Conservation (phyloP, 164 flowering plant species). For the Akebia trifoliata region DNA sequence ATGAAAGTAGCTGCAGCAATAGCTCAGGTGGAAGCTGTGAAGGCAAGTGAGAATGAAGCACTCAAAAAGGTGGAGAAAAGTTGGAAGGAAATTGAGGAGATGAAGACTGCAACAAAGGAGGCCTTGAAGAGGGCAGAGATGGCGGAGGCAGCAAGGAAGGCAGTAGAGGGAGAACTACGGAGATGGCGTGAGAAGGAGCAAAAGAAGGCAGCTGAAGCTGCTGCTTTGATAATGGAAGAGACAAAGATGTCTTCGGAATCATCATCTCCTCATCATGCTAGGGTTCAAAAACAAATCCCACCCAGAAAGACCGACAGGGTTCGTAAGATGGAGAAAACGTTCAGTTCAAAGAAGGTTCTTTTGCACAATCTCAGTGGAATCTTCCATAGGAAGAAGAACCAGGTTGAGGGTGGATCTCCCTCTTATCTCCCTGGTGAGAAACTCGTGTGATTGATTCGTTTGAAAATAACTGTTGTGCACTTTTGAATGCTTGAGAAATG, state of each 20-base stretch:
- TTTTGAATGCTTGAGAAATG: too few species aligned
- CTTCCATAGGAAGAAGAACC: conserved; percentile 61
- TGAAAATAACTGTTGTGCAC: too few species aligned
- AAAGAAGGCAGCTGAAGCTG: conserved; percentile 77
- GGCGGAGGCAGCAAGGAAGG: conserved; percentile 86
- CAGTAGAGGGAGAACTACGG: conserved; percentile 64
- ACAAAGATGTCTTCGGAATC: conserved; percentile 31
- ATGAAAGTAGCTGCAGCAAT: conserved; percentile 89
- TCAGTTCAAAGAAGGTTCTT: conserved; percentile 49
- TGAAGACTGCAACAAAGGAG: conserved; percentile 55
- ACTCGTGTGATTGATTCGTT: too few species aligned
- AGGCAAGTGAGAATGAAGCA: conserved; percentile 81
- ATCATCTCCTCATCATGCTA: conserved; percentile 40
- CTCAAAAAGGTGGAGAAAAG: conserved; percentile 56
- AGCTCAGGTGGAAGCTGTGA: conserved; percentile 89
- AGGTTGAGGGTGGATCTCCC: conserved; percentile 52
- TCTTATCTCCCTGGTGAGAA: conserved; percentile 71
- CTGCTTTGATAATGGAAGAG: conserved; percentile 52
- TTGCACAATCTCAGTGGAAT: conserved; percentile 61
- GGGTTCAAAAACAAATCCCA: conserved; percentile 20
- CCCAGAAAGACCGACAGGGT: conserved; percentile 21
- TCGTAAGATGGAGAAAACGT: conserved; percentile 46
- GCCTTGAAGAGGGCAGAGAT: conserved; percentile 76
- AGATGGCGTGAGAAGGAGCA: conserved; percentile 83
- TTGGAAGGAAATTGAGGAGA: conserved; percentile 67